A percentile compares a stretch with the other conserved stretches of the same genome.
phyloP scores from a whole-genome alignment of 2,329 filamentous ascomycete species.

The Aspergillus sp. region DNA sequence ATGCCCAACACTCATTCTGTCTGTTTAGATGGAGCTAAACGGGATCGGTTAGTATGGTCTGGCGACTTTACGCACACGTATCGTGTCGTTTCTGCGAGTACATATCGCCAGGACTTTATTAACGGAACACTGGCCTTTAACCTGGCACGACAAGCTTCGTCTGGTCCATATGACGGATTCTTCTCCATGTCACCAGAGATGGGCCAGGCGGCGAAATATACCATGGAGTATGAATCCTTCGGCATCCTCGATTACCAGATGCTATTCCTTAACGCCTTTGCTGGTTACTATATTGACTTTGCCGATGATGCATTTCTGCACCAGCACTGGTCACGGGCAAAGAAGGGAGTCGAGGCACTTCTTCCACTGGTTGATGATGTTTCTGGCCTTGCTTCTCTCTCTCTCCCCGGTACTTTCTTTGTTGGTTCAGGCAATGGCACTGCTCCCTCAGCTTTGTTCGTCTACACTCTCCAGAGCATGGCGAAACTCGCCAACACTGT shows the following conservation, averaged over 20 bases:
- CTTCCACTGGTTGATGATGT: not conserved
- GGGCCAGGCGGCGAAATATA: constrained; percentile 7
- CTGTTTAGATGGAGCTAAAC: constrained; percentile 52
- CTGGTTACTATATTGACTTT: constrained; percentile 28
- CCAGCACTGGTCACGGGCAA: constrained; percentile 10
- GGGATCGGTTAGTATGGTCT: constrained; percentile 44
- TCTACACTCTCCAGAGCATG: constrained; percentile 7
- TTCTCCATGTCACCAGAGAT: constrained; percentile 8
- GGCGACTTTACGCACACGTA: constrained; percentile 15
- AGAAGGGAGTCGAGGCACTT: not conserved
- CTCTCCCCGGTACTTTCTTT: constrained; percentile 14
- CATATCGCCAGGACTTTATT: constrained; percentile 7
- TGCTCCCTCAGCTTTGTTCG: constrained; percentile 7
- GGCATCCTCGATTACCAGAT: constrained; percentile 17
- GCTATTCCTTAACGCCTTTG: constrained; percentile 11
- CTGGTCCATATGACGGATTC: constrained; percentile 5
- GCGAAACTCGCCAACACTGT: constrained; percentile 5
- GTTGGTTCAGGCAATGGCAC: constrained; percentile 7
- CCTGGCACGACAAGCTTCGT: constrained; percentile 6
- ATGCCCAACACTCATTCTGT: constrained; percentile 20
- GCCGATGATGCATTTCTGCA: constrained; percentile 29
- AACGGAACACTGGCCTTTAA: constrained; percentile 8
- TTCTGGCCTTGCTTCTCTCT: constrained; percentile 3
- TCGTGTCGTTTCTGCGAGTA: constrained; percentile 11
- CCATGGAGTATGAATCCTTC: constrained; percentile 3